A percentile compares a stretch with the other conserved stretches of the same genome.
phyloP scores from a whole-genome alignment of 2,329 filamentous ascomycete species.

The Colletotrichum sp. region DNA sequence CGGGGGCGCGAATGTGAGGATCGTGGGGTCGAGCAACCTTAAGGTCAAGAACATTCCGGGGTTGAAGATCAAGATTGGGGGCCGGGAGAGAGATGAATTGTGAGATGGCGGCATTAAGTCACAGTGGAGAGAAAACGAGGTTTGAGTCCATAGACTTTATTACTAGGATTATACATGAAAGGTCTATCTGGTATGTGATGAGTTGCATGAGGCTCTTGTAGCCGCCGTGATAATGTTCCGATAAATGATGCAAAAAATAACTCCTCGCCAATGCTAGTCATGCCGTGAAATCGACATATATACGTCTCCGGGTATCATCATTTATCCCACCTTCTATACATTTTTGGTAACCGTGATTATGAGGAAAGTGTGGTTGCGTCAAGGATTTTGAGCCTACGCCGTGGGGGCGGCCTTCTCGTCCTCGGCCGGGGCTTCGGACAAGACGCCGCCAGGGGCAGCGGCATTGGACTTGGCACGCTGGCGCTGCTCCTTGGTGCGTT shows the following conservation, averaged over 20 bases:
- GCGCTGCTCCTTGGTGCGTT: not conserved
- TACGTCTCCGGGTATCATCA: constrained; percentile 13
- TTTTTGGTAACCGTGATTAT: not conserved
- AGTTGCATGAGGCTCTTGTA: not conserved
- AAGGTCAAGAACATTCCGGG: constrained; percentile 25
- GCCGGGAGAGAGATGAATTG: constrained; percentile 27
- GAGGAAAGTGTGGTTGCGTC: not conserved
- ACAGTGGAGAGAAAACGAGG: not conserved
- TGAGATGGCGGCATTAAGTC: not conserved
- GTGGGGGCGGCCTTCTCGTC: constrained; percentile 6
- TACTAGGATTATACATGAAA: constrained; percentile 2
- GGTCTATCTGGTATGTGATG: not conserved
- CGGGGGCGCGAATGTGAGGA: constrained; percentile 20
- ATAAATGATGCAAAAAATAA: constrained; percentile 3
- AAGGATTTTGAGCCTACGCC: not conserved
- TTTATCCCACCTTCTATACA: not conserved
- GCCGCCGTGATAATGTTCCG: not conserved
- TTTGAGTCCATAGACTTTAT: not conserved
- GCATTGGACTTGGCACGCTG: not conserved
- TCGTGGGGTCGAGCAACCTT: constrained; percentile 22
- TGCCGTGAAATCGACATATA: not conserved
- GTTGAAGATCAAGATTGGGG: constrained; percentile 28
- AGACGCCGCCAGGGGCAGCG: not conserved
- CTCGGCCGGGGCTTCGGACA: not conserved
- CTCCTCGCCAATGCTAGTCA: constrained; percentile 14